Conservation (phyloP, 2,329 filamentous ascomycete species). For the Geoglossum cookeanum region DNA sequence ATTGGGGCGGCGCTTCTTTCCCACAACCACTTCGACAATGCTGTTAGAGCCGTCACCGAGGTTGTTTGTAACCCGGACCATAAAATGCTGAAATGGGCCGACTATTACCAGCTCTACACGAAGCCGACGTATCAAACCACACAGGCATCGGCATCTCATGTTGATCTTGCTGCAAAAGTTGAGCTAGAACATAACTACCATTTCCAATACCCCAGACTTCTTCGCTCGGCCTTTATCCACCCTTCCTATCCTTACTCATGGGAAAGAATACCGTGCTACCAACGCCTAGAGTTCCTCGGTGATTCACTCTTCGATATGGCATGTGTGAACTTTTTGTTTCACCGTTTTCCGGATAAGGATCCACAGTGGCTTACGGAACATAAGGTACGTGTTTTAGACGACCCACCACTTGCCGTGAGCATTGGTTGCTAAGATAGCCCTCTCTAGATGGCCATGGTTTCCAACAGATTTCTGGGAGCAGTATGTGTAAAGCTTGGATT, state of each 20-base stretch:
- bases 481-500: conserved; percentile 63
- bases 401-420: background rate
- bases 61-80: conserved; percentile 55
- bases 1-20: conserved; percentile 57
- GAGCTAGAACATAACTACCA: conserved; percentile 38
- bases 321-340: conserved; percentile 67
- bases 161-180: conserved; percentile 47
- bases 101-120: conserved; percentile 53
- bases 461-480: conserved; percentile 79
- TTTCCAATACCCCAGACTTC: conserved; percentile 57
- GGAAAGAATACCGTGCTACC: conserved; percentile 71
- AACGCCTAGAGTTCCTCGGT: conserved; percentile 80
- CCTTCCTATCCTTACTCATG: conserved; percentile 59
- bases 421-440: background rate
- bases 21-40: conserved; percentile 38
- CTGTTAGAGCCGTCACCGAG: conserved; percentile 35
- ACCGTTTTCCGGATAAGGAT: conserved; percentile 55
- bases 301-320: conserved; percentile 77
- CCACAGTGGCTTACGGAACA: conserved; percentile 97
- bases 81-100: conserved; percentile 44
- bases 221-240: conserved; percentile 75
- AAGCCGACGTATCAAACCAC: conserved; percentile 52
- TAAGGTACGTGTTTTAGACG: conserved; percentile 32
- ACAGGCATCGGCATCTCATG: conserved; percentile 43
- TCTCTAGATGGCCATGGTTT: conserved; percentile 75